These are phyloP conservation scores for Achlya hypogyna DNA, from an alignment of 352 stramenopile species.

Conservation along the genomic window DNA sequence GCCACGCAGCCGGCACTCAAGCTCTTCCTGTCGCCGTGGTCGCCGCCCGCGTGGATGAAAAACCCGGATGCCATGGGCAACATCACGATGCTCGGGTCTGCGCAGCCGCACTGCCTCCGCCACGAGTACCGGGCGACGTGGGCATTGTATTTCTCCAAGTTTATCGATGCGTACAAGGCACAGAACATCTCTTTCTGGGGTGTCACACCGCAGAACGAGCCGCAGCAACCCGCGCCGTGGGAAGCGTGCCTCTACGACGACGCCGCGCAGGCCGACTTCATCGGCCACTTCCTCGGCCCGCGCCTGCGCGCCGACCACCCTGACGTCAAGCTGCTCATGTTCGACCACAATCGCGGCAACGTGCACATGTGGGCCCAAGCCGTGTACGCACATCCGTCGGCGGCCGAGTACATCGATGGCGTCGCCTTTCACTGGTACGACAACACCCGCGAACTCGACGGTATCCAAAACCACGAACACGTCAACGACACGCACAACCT, in stretches of 20 bases:
- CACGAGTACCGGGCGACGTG: conserved; percentile 24
- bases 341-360: conserved; percentile 46
- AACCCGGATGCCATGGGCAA: conserved; percentile 27
- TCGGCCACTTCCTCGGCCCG: conserved; percentile 35
- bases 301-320: conserved; percentile 32
- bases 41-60: conserved; percentile 53
- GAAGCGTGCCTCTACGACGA: conserved; percentile 23
- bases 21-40: conserved; percentile 42
- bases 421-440: conserved; percentile 51
- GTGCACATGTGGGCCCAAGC: conserved; percentile 23
- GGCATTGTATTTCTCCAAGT: conserved; percentile 43
- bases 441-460: conserved; percentile 53
- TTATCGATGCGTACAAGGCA: conserved; percentile 36
- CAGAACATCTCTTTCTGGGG: conserved; percentile 33
- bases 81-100: conserved; percentile 14
- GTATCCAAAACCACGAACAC: conserved; percentile 58
- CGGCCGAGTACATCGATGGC: conserved; percentile 34
- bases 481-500: conserved; percentile 68
- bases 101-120: conserved; percentile 23
- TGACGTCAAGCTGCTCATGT: conserved; percentile 37
- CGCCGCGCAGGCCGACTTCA: conserved; percentile 25
- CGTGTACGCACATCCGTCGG: conserved; percentile 18
- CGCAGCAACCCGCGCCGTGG: conserved; percentile 27
- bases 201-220: conserved; percentile 49
- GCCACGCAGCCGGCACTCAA: conserved; percentile 22